Evolutionary conservation across 2,329 filamentous ascomycete genomes (phyloP).

Genomic region (Huntiella abstrusa): DNA sequence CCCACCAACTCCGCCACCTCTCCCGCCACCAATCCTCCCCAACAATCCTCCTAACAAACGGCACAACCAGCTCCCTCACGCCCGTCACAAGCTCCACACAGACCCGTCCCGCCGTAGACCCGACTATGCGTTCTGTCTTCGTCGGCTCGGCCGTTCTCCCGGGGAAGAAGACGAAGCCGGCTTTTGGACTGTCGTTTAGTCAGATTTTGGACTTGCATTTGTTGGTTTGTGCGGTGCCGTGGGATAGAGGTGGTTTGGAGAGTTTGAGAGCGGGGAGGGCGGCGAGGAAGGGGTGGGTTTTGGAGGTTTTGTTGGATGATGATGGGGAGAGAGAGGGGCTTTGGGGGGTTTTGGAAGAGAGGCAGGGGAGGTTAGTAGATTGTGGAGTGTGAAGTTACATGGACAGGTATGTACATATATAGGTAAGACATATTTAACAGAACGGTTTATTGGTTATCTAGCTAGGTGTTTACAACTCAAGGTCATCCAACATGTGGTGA

Average conservation of each 20-base stretch:
- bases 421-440: not conserved
- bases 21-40: slow-evolving; percentile 18
- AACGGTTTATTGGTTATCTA: not conserved
- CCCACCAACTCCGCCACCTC: not conserved
- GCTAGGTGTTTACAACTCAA: slow-evolving; percentile 4
- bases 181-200: slow-evolving; percentile 34
- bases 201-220: slow-evolving; percentile 37
- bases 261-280: slow-evolving; percentile 2
- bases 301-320: slow-evolving; percentile 35
- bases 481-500: slow-evolving; percentile 3
- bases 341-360: slow-evolving; percentile 21
- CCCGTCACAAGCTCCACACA: not conserved
- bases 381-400: slow-evolving; percentile 24
- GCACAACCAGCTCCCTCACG: slow-evolving; percentile 18
- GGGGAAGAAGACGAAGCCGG: slow-evolving; percentile 24
- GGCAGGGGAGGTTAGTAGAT: slow-evolving; percentile 18
- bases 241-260: slow-evolving; percentile 22
- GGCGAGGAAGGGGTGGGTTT: slow-evolving; percentile 20
- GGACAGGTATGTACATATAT: not conserved
- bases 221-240: slow-evolving; percentile 28
- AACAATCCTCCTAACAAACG: slow-evolving; percentile 37
- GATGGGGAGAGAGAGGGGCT: slow-evolving; percentile 19
- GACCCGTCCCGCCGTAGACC: not conserved
- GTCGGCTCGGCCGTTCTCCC: slow-evolving; percentile 11
- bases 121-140: not conserved